Evolutionary conservation across 2,329 filamentous ascomycete genomes (phyloP).

Genomic region (Reticulascus tulasneorum): DNA sequence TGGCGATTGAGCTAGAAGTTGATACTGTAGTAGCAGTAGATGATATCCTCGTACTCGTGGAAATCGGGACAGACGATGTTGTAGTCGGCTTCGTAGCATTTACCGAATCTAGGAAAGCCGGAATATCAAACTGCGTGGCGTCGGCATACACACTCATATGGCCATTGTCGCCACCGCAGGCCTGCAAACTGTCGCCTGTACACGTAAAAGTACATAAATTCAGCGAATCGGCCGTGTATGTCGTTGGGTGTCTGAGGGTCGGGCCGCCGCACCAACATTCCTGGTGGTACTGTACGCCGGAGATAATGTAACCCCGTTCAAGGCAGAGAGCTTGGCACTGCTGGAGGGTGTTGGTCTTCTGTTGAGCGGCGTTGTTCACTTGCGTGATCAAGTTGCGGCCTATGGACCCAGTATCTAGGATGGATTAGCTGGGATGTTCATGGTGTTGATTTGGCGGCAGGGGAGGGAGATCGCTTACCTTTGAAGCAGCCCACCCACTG

Average conservation of each 20-base stretch:
- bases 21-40: slow-evolving; percentile 10
- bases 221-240: slow-evolving; percentile 19
- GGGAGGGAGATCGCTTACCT: no score
- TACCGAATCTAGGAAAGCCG: slow-evolving; percentile 14
- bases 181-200: slow-evolving; percentile 21
- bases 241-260: slow-evolving; percentile 17
- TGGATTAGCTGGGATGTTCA: no score
- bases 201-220: slow-evolving; percentile 25
- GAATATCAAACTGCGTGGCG: slow-evolving; percentile 20
- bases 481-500: slow-evolving; percentile 35
- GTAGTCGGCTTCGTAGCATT: slow-evolving; percentile 8
- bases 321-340: slow-evolving; percentile 26
- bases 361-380: slow-evolving; percentile 19
- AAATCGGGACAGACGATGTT: slow-evolving; percentile 2
- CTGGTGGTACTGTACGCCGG: slow-evolving; percentile 27
- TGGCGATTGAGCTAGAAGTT: neutral
- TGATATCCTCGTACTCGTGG: slow-evolving; percentile 5
- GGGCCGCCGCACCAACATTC: slow-evolving; percentile 26
- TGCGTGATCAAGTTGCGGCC: slow-evolving; percentile 28
- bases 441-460: no score
- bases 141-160: slow-evolving; percentile 30
- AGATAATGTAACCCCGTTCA: slow-evolving; percentile 24
- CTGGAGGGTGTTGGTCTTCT: slow-evolving; percentile 26
- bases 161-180: slow-evolving; percentile 26
- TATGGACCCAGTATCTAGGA: slow-evolving; percentile 22